Percentiles rank a stretch among this genome's conserved stretches.
Conservation (phyloP, 805 yeast species). For the Candida tibetensis region DNA sequence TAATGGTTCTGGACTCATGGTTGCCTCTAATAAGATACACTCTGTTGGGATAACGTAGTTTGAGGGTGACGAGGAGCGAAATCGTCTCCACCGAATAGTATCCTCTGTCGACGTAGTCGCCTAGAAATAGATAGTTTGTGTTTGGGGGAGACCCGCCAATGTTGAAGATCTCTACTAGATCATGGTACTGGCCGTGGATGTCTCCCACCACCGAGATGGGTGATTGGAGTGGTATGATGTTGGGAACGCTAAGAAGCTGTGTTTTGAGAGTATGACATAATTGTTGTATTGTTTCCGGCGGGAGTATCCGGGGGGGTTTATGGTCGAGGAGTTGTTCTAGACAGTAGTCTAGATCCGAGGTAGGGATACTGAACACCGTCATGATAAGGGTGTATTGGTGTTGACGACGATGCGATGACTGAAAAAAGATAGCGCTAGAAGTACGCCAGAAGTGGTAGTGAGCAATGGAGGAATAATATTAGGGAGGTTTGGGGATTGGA, state of each 20-base stretch:
- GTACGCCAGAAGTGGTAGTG: no score
- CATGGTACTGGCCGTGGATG: constrained; percentile 96
- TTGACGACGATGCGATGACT: no score
- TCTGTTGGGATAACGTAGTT: constrained; percentile 83
- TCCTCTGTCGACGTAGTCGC: constrained; percentile 96
- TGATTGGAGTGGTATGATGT: constrained; percentile 76
- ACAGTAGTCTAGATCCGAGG: constrained; percentile 41
- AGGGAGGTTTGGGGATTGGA: no score
- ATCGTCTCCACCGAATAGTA: constrained; percentile 93
- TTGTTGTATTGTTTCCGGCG: constrained; percentile 39
- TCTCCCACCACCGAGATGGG: constrained; percentile 98
- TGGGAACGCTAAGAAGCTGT: constrained; percentile 73
- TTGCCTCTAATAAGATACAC: constrained; percentile 86
- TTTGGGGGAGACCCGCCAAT: constrained; percentile 93
- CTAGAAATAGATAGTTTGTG: constrained; percentile 88
- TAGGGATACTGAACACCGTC: constrained; percentile 34
- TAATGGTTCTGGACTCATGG: constrained; percentile 94
- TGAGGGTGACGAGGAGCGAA: constrained; percentile 73
- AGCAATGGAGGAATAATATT: no score
- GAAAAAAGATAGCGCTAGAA: no score
- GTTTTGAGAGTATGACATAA: constrained; percentile 70
- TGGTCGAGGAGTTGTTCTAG: constrained; percentile 40
- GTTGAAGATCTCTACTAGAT: constrained; percentile 83
- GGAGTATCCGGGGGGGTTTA: constrained; percentile 42
- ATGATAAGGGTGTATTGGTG: constrained; percentile 15